A percentile compares a stretch with the other conserved stretches of the same genome.
Evolutionary conservation across 1,139 yeast species (phyloP).

Genomic region (Lodderomyces elongisporus): DNA sequence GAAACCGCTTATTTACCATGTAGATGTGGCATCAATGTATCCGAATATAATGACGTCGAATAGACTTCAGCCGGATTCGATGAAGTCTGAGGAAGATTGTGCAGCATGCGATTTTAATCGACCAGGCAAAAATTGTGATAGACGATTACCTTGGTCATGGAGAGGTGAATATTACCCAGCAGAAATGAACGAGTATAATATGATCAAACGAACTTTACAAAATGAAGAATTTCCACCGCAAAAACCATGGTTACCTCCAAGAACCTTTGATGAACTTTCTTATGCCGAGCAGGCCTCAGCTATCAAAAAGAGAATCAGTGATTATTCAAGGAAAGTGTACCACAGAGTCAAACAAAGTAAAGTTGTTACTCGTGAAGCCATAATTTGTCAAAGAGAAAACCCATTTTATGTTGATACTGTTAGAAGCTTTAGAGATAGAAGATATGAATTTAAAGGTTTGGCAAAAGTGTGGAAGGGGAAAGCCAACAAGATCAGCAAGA

Average conservation of each 20-base stretch:
- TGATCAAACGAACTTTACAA: conserved; percentile 81
- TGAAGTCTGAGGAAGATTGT: conserved; percentile 92
- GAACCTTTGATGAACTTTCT: conserved; percentile 70
- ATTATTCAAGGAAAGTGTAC: conserved; percentile 80
- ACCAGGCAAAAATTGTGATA: conserved; percentile 90
- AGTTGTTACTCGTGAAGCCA: conserved; percentile 85
- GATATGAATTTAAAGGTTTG: conserved; percentile 91
- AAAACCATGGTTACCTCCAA: conserved; percentile 49
- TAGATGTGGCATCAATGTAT: conserved; percentile 99
- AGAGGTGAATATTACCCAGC: conserved; percentile 96
- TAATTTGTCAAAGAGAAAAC: conserved; percentile 94
- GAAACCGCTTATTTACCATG: conserved; percentile 87
- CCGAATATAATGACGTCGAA: conserved; percentile 98
- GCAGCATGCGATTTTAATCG: conserved; percentile 96
- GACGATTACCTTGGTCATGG: conserved; percentile 96
- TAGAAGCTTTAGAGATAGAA: conserved; percentile 88
- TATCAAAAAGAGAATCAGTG: conserved; percentile 75
- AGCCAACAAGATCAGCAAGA: conserved; percentile 46
- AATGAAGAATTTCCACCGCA: conserved; percentile 71
- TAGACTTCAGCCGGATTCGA: conserved; percentile 95
- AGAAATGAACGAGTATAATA: conserved; percentile 82
- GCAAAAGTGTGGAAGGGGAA: conserved; percentile 95
- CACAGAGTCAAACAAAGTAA: conserved; percentile 78
- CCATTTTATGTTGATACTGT: conserved; percentile 97
- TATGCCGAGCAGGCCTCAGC: conserved; percentile 73